Evolutionary conservation across 768 basidiomycete species (phyloP).

Genomic region (Serendipita indica): DNA sequence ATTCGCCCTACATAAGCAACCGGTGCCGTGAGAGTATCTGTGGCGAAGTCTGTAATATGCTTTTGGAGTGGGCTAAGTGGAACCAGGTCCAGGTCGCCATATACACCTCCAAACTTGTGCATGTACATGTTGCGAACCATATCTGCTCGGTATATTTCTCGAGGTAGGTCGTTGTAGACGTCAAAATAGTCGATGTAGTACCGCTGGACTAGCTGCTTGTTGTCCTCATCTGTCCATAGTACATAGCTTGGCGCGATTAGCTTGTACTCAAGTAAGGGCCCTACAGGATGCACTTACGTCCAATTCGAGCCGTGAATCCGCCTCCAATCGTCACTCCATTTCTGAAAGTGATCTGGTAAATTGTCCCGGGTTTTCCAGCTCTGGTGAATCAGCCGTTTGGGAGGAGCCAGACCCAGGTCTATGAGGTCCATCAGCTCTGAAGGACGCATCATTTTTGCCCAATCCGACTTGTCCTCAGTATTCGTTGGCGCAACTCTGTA

Average conservation of each 20-base stretch:
- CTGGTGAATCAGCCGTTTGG: not conserved
- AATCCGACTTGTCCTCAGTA: not conserved
- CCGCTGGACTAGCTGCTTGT: not conserved
- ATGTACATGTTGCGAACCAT: constrained; percentile 7
- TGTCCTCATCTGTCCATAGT: constrained; percentile 2
- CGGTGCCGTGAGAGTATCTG: not conserved
- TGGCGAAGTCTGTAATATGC: not conserved
- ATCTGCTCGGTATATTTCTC: constrained; percentile 1
- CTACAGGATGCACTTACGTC: not conserved
- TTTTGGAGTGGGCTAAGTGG: not conserved
- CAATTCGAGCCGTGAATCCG: not conserved
- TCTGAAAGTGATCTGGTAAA: not conserved
- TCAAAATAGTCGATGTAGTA: not conserved
- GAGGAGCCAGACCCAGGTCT: not conserved
- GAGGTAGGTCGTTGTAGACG: not conserved
- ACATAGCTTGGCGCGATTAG: not conserved
- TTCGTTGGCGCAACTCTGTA: no score
- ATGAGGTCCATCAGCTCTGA: not conserved
- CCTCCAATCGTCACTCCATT: constrained; percentile 6
- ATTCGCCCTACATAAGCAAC: constrained; percentile 1
- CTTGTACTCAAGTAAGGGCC: not conserved
- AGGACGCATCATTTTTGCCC: not conserved
- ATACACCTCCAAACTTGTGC: constrained; percentile 5
- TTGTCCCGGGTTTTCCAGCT: not conserved
- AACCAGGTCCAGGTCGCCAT: not conserved